A percentile compares a stretch with the other conserved stretches of the same genome.
phyloP scores from a whole-genome alignment of 2,329 filamentous ascomycete species.

The Neopestalotiopsis rosae region DNA sequence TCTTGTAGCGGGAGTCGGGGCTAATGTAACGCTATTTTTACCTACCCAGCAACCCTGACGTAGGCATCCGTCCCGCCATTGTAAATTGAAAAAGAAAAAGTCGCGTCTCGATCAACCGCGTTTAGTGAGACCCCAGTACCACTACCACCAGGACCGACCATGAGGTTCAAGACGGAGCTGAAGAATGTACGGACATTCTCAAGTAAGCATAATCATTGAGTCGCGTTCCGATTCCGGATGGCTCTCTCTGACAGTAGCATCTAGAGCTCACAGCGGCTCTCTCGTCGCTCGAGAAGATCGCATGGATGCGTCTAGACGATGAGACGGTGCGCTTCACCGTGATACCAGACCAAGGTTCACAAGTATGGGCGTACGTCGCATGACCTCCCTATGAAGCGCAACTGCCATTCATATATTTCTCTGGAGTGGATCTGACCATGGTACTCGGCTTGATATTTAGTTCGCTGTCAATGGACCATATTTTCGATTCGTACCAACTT shows the following conservation, averaged over 20 bases:
- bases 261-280: slow-evolving; percentile 69
- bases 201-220: slow-evolving; percentile 47
- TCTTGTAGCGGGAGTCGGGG: background rate
- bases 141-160: slow-evolving; percentile 39
- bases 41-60: background rate
- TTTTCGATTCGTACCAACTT: slow-evolving; percentile 85
- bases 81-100: slow-evolving; percentile 16
- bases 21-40: slow-evolving; percentile 7
- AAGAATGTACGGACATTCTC: slow-evolving; percentile 71
- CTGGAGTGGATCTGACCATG: background rate
- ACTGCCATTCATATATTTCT: background rate
- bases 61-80: slow-evolving; percentile 5
- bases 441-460: slow-evolving; percentile 36
- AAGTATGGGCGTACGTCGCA: slow-evolving; percentile 86
- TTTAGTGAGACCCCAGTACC: background rate
- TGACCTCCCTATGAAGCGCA: background rate
- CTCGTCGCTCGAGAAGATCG: slow-evolving; percentile 77
- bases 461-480: slow-evolving; percentile 73
- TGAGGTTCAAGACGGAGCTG: slow-evolving; percentile 71
- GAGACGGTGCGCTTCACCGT: slow-evolving; percentile 92
- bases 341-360: slow-evolving; percentile 90
- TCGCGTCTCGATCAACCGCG: slow-evolving; percentile 21
- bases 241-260: background rate
- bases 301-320: slow-evolving; percentile 89
- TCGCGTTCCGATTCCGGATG: background rate